Evolutionary conservation across 257 asterid genomes (phyloP).

Genomic region (Lycium barbarum): DNA sequence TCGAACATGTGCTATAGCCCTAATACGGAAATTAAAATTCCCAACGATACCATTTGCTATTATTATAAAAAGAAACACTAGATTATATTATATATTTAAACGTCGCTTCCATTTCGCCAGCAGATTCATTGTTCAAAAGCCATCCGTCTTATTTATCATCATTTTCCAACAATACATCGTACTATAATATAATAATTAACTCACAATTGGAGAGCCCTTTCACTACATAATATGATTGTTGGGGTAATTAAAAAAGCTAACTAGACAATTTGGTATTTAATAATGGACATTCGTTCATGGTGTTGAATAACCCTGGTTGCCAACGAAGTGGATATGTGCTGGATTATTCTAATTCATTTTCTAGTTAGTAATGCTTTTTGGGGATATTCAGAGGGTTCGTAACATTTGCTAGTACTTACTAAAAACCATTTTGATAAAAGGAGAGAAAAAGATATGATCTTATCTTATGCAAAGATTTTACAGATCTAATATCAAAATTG

Average conservation of each 20-base stretch:
- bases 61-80: not conserved
- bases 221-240: not conserved
- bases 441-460: not conserved
- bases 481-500: not conserved
- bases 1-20: not conserved
- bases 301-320: not conserved
- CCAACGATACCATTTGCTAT: not conserved
- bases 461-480: not conserved
- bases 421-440: not conserved
- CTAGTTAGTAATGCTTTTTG: not conserved
- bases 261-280: not conserved
- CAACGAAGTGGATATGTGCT: not conserved
- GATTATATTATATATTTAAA: not conserved
- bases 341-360: not conserved
- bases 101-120: not conserved
- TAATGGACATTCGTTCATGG: not conserved
- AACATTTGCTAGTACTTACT: not conserved
- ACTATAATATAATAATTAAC: not conserved
- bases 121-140: constrained; percentile 19
- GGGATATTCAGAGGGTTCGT: not conserved
- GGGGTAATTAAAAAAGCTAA: not conserved
- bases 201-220: not conserved
- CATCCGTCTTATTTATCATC: not conserved
- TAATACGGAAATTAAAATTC: not conserved
- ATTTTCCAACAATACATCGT: not conserved